Evolutionary conservation across 2,329 filamentous ascomycete species (phyloP).

Genomic region (Xylaria sp.): DNA sequence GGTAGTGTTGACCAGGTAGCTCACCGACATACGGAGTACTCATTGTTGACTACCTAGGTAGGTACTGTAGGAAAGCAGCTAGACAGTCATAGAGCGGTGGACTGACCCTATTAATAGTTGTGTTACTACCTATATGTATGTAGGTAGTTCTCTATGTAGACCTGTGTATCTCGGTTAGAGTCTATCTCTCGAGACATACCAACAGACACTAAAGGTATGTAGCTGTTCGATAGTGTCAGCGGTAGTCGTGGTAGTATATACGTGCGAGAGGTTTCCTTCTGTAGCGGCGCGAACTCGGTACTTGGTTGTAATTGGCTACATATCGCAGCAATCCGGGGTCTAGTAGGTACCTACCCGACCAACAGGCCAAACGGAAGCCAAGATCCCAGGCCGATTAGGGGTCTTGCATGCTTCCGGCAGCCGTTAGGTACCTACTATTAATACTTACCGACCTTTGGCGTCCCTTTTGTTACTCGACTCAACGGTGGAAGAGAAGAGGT

Average conservation of each 20-base stretch:
- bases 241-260: not conserved
- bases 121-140: no score
- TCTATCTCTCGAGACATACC: not conserved
- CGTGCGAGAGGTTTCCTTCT: not conserved
- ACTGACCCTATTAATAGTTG: no score
- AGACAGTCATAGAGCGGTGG: no score
- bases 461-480: no score
- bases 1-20: not conserved
- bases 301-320: no score
- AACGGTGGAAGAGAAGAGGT: no score
- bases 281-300: not conserved
- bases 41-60: not conserved
- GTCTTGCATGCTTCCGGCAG: constrained; percentile 32
- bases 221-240: not conserved
- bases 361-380: constrained; percentile 7
- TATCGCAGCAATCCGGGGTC: no score
- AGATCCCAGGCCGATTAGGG: constrained; percentile 3
- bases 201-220: not conserved
- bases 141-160: no score
- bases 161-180: not conserved
- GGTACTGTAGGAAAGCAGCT: not conserved
- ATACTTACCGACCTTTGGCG: not conserved
- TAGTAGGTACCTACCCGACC: no score
- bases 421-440: not conserved
- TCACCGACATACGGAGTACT: constrained; percentile 2